A percentile compares a stretch with the other conserved stretches of the same genome.
phyloP scores from a whole-genome alignment of 2,329 filamentous ascomycete genomes.

The Talaromyces sp. region DNA sequence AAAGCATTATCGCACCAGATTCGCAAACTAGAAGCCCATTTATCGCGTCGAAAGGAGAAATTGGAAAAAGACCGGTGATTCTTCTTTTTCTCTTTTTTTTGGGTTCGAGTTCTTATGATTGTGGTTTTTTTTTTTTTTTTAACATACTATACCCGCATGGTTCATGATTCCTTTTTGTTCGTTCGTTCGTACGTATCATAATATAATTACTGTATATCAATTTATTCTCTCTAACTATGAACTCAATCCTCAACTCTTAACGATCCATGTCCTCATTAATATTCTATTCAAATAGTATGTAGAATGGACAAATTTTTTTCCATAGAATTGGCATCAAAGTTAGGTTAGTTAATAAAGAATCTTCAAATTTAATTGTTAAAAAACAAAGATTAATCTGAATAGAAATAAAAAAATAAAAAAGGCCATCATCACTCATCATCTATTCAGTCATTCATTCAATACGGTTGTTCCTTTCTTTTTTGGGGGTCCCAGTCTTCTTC shows the following conservation, averaged over 20 bases:
- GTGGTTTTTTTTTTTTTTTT: background rate
- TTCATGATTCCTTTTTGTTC: background rate
- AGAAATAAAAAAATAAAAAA: background rate
- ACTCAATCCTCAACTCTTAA: background rate
- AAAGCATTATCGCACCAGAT: conserved; percentile 59
- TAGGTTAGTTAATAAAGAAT: background rate
- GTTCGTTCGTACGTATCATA: background rate
- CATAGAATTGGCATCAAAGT: background rate
- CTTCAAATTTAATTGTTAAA: background rate
- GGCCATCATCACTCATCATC: conserved; percentile 6
- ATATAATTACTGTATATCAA: background rate
- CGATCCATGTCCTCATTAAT: background rate
- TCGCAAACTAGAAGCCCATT: conserved; percentile 61
- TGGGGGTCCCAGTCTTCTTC: conserved; percentile 6
- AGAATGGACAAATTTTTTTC: background rate
- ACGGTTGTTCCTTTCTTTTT: background rate
- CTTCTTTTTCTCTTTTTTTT: conserved; percentile 10
- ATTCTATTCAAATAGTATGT: background rate
- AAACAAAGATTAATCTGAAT: background rate
- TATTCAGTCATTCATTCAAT: conserved; percentile 6
- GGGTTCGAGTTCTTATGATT: background rate
- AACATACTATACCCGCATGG: background rate
- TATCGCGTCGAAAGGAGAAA: conserved; percentile 53
- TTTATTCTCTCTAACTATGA: background rate
- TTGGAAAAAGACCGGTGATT: conserved; percentile 21